Evolutionary conservation across 495 filamentous ascomycete species (phyloP).

Genomic region (Trichoderma virens): DNA sequence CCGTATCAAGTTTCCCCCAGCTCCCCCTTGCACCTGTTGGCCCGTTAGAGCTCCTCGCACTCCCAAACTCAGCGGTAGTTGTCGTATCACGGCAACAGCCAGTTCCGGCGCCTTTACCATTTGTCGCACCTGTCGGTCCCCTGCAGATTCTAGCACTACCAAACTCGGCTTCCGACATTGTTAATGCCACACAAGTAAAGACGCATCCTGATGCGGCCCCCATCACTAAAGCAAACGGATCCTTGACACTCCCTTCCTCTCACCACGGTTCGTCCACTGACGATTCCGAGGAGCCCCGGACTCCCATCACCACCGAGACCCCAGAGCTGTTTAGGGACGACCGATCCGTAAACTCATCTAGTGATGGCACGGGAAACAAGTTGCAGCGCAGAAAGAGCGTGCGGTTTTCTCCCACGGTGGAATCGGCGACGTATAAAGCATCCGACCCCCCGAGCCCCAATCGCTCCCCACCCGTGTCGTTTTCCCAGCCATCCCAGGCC

Average conservation of each 20-base stretch:
- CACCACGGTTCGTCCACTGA: background rate
- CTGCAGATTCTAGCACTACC: slow-evolving; percentile 24
- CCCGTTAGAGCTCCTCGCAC: slow-evolving; percentile 21
- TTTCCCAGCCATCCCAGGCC: background rate
- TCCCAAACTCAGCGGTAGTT: slow-evolving; percentile 23
- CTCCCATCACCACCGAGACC: background rate
- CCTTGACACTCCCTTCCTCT: background rate
- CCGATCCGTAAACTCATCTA: background rate
- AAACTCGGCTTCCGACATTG: slow-evolving; percentile 20
- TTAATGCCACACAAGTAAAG: background rate
- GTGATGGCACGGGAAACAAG: slow-evolving; percentile 2
- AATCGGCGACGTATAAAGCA: slow-evolving; percentile 46
- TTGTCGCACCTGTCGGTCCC: slow-evolving; percentile 24
- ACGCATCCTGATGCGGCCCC: no score
- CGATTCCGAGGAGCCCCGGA: background rate
- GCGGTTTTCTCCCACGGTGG: slow-evolving; percentile 53
- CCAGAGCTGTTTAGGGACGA: background rate
- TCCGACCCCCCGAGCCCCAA: slow-evolving; percentile 38
- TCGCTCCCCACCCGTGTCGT: slow-evolving; percentile 9
- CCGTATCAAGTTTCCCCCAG: background rate
- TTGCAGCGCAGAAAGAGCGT: slow-evolving; percentile 49
- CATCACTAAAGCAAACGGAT: background rate
- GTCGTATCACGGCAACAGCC: background rate
- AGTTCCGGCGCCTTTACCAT: slow-evolving; percentile 11
- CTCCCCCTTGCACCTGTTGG: slow-evolving; percentile 18